Evolutionary conservation across 2,329 filamentous ascomycete species (phyloP).

Genomic region (Pseudogymnoascus sp.): DNA sequence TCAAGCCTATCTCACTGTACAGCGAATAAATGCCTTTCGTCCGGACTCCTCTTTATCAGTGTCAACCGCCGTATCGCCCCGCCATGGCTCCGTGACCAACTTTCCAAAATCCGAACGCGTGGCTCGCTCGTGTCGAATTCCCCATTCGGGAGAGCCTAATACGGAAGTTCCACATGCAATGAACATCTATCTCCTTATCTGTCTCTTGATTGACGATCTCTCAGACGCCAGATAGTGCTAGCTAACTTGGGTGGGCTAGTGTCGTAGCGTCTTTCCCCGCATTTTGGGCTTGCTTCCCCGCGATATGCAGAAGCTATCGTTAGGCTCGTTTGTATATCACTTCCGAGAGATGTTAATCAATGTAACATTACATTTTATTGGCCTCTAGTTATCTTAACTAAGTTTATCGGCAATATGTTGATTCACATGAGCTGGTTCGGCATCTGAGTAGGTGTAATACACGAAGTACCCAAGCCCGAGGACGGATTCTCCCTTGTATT

Average conservation of each 20-base stretch:
- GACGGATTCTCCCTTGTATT: not conserved
- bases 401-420: not conserved
- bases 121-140: not conserved
- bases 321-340: not conserved
- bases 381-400: not conserved
- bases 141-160: not conserved
- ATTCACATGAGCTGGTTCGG: not conserved
- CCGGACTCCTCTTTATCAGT: not conserved
- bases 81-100: not conserved
- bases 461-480: not conserved
- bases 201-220: not conserved
- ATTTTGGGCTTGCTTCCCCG: not conserved
- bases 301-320: not conserved
- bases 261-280: not conserved
- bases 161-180: not conserved
- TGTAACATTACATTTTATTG: not conserved
- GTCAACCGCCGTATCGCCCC: not conserved
- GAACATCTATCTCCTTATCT: conserved; percentile 2
- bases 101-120: not conserved
- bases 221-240: not conserved
- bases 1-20: not conserved
- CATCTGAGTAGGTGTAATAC: not conserved
- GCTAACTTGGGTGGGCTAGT: not conserved
- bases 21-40: not conserved
- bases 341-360: not conserved